phyloP scores from a whole-genome alignment of 2,329 filamentous ascomycete species.

The Claviceps cyperi region DNA sequence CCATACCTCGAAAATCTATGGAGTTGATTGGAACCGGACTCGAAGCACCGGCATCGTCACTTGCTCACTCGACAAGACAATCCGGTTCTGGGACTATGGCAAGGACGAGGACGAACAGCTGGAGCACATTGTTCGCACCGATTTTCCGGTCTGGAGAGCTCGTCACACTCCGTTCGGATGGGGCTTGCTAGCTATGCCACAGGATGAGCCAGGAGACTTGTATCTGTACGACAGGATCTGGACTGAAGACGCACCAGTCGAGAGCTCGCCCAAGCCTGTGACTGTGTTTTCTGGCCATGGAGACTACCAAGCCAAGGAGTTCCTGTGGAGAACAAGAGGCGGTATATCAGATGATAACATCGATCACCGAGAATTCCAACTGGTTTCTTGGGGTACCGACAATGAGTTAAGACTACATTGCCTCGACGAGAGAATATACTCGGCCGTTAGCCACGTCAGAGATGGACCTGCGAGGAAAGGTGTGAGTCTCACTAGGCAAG shows the following conservation, averaged over 20 bases:
- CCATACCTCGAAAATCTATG: conserved; percentile 87
- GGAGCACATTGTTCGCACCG: conserved; percentile 64
- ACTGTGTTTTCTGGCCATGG: conserved; percentile 47
- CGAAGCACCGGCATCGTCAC: conserved; percentile 60
- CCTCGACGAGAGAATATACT: conserved; percentile 48
- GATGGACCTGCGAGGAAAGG: conserved; percentile 50
- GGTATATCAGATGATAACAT: conserved; percentile 48
- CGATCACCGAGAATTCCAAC: conserved; percentile 78
- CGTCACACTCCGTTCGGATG: conserved; percentile 81
- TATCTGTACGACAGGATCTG: conserved; percentile 65
- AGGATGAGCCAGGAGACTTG: conserved; percentile 71
- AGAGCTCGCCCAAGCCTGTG: conserved; percentile 33
- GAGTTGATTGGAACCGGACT: conserved; percentile 83
- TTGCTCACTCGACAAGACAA: conserved; percentile 80
- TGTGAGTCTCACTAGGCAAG: conserved; percentile 64
- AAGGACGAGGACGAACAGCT: conserved; percentile 48
- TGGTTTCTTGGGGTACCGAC: conserved; percentile 87
- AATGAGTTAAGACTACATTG: conserved; percentile 67
- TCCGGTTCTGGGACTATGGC: conserved; percentile 82
- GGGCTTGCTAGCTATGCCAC: conserved; percentile 80
- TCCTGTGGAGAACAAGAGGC: conserved; percentile 75
- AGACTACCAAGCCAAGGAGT: conserved; percentile 68
- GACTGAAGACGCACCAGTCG: conserved; percentile 26
- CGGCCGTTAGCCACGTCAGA: conserved; percentile 58
- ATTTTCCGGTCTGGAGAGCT: conserved; percentile 82